Conservation (phyloP, 306 rosid species). For the Gillenia trifoliata region DNA sequence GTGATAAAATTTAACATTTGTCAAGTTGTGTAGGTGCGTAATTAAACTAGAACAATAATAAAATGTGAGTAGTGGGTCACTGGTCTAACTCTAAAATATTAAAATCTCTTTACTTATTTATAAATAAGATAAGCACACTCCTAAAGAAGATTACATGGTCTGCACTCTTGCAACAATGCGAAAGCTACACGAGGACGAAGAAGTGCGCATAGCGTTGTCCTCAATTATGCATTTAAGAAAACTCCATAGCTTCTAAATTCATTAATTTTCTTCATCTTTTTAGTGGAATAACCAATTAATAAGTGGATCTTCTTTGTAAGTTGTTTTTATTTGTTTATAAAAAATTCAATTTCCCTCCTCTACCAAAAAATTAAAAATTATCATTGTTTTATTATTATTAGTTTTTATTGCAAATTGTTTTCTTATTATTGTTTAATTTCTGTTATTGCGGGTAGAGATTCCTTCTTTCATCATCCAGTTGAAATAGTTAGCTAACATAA, state of each 20-base stretch:
- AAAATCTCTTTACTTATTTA: background rate
- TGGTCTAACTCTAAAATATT: too few species aligned
- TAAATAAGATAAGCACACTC: too few species aligned
- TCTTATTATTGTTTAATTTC: background rate
- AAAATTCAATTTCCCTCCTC: too few species aligned
- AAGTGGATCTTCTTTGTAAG: too few species aligned
- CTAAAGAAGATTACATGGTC: too few species aligned
- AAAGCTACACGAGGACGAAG: background rate
- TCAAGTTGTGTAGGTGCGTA: background rate
- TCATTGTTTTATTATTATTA: slow-evolving; percentile 6
- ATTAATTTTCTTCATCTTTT: too few species aligned
- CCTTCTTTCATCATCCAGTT: slow-evolving; percentile 6
- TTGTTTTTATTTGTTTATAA: too few species aligned
- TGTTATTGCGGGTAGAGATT: slow-evolving; percentile 24
- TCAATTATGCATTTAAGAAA: too few species aligned
- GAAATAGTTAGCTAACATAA: background rate
- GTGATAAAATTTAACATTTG: background rate
- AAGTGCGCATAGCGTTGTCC: background rate
- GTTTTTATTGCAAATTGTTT: background rate
- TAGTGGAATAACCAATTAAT: too few species aligned
- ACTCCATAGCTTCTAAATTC: too few species aligned
- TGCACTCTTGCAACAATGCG: background rate
- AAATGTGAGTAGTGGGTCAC: too few species aligned
- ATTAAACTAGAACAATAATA: background rate
- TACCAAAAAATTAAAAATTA: too few species aligned